These are phyloP conservation scores for Salinomyces thailandicus DNA, from an alignment of 2,329 filamentous ascomycete genomes.

Conservation along the genomic window DNA sequence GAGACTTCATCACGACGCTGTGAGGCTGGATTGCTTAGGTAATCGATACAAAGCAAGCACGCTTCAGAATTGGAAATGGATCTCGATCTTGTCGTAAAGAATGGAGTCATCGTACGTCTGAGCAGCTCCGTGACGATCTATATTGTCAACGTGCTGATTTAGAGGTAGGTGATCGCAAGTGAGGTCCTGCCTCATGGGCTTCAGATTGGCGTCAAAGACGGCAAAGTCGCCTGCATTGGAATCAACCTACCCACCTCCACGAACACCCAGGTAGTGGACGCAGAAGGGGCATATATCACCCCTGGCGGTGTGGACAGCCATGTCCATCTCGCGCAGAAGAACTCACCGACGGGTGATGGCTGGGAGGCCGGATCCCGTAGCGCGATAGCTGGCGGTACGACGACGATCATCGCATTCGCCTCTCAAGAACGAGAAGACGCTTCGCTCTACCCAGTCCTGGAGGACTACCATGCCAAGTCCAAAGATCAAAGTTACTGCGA, in stretches of 20 bases:
- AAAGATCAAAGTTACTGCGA: constrained; percentile 42
- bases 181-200: constrained; percentile 35
- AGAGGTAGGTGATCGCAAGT: constrained; percentile 28
- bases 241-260: constrained; percentile 25
- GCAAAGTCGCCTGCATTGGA: constrained; percentile 39
- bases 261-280: constrained; percentile 33
- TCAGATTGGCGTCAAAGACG: constrained; percentile 39
- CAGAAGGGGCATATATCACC: constrained; percentile 37
- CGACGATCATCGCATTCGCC: constrained; percentile 49
- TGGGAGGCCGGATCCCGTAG: constrained; percentile 43
- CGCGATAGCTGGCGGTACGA: constrained; percentile 49
- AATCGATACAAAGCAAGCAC: too few species aligned
- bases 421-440: constrained; percentile 40
- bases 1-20: too few species aligned
- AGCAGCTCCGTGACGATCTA: neutral
- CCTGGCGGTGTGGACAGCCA: constrained; percentile 42
- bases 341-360: constrained; percentile 34
- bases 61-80: constrained; percentile 17
- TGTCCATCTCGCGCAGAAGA: constrained; percentile 40
- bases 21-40: too few species aligned
- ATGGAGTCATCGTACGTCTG: constrained; percentile 31
- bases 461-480: constrained; percentile 39
- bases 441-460: constrained; percentile 37
- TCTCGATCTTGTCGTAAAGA: constrained; percentile 33
- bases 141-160: neutral